A percentile compares a stretch with the other conserved stretches of the same genome.
These are phyloP conservation scores for Pleomassaria siparia DNA, from an alignment of 2,329 filamentous ascomycete genomes.

Conservation along the genomic window DNA sequence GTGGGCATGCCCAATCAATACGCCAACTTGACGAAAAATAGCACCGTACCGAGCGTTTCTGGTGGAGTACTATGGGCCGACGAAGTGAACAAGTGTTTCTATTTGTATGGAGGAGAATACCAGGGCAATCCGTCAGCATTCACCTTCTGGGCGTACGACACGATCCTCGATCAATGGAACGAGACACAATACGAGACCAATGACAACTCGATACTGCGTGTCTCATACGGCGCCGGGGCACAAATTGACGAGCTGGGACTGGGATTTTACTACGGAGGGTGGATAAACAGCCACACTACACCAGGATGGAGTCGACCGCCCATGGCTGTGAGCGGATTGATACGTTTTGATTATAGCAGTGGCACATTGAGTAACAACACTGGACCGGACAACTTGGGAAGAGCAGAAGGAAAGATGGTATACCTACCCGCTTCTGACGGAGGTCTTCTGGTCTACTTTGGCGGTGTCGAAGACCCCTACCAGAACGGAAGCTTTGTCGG, in stretches of 20 bases:
- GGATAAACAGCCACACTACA: slow-evolving; percentile 57
- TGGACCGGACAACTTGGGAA: slow-evolving; percentile 53
- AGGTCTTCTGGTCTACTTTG: slow-evolving; percentile 64
- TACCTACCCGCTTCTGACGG: slow-evolving; percentile 62
- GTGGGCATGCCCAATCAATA: slow-evolving; percentile 55
- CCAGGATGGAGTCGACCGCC: slow-evolving; percentile 54
- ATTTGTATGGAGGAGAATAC: slow-evolving; percentile 64
- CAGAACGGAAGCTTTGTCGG: slow-evolving; percentile 51
- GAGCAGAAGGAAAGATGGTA: slow-evolving; percentile 63
- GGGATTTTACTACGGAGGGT: slow-evolving; percentile 66
- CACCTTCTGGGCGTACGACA: slow-evolving; percentile 60
- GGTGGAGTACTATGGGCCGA: slow-evolving; percentile 61
- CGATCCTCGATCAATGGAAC: slow-evolving; percentile 59
- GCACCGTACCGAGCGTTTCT: slow-evolving; percentile 54
- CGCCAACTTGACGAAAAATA: slow-evolving; percentile 61
- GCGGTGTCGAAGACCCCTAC: slow-evolving; percentile 55
- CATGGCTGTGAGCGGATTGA: slow-evolving; percentile 54
- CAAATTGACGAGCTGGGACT: slow-evolving; percentile 57
- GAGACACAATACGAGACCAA: slow-evolving; percentile 43
- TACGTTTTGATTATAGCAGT: slow-evolving; percentile 59
- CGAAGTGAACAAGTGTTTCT: slow-evolving; percentile 63
- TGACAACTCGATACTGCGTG: slow-evolving; percentile 44
- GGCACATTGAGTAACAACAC: slow-evolving; percentile 57
- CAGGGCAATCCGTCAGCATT: slow-evolving; percentile 48
- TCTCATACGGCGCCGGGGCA: slow-evolving; percentile 60